Percentiles rank a stretch among this genome's conserved stretches.
phyloP scores from a whole-genome alignment of 1,284 basidiomycete species.

The Amylostereum areolatum region DNA sequence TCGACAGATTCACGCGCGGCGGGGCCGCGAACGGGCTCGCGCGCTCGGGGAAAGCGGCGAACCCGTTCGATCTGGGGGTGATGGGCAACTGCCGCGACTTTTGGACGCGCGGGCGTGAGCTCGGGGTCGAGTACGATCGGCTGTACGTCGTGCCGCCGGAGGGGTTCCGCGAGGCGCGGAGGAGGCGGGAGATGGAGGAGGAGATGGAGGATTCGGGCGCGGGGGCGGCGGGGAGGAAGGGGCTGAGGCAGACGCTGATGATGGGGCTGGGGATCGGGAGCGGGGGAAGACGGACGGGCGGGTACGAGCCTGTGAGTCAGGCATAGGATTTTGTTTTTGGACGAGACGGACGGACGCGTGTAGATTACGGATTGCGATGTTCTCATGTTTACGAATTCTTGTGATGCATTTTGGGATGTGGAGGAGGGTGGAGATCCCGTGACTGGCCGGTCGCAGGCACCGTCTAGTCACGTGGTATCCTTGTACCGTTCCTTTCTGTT shows the following conservation, averaged over 20 bases:
- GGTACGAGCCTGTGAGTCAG: conserved; percentile 61
- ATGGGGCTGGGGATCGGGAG: conserved; percentile 44
- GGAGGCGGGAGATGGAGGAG: conserved; percentile 50
- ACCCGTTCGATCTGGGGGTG: conserved; percentile 90
- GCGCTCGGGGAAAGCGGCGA: conserved; percentile 59
- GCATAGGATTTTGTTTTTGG: conserved; percentile 19
- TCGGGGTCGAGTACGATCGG: conserved; percentile 86
- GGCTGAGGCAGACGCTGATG: conserved; percentile 38
- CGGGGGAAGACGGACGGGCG: conserved; percentile 28
- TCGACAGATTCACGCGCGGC: conserved; percentile 91
- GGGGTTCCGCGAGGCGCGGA: conserved; percentile 71
- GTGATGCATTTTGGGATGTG: too few relatives aligned
- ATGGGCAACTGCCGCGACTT: conserved; percentile 92
- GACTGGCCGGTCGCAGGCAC: too few relatives aligned
- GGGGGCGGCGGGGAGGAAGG: conserved; percentile 36
- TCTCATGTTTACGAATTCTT: too few relatives aligned
- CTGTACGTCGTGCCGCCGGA: conserved; percentile 87
- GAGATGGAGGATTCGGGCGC: conserved; percentile 22
- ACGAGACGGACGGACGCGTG: too few relatives aligned
- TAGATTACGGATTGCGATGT: too few relatives aligned
- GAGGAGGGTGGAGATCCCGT: too few relatives aligned
- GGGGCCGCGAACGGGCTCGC: conserved; percentile 82
- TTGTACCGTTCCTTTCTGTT: too few relatives aligned
- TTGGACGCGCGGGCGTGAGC: conserved; percentile 81
- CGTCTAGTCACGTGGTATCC: too few relatives aligned